Evolutionary conservation across 2,329 filamentous ascomycete species (phyloP).

Genomic region (Myriosclerotinia scirpicola): DNA sequence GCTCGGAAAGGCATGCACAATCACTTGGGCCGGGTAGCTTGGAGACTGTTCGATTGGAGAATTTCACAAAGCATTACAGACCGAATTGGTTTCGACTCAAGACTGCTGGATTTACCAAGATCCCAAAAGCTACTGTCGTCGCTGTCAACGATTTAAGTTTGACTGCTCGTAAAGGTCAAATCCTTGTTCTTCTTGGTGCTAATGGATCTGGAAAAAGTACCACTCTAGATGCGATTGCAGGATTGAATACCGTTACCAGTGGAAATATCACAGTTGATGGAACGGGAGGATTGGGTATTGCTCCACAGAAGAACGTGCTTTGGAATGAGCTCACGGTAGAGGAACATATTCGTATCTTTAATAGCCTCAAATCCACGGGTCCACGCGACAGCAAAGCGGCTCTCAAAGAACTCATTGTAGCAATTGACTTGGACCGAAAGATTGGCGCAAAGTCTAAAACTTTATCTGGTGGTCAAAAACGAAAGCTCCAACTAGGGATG

Average conservation of each 20-base stretch:
- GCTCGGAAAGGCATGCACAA: neutral
- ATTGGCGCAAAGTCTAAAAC: conserved; percentile 70
- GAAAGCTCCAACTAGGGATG: conserved; percentile 89
- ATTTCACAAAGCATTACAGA: conserved; percentile 76
- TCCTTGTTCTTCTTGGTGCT: conserved; percentile 81
- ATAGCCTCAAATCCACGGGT: conserved; percentile 69
- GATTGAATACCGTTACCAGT: conserved; percentile 72
- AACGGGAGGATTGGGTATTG: conserved; percentile 78
- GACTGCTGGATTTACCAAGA: conserved; percentile 38
- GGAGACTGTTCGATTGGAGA: conserved; percentile 65
- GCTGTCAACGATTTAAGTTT: conserved; percentile 76
- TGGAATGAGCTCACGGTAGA: conserved; percentile 87
- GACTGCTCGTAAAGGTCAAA: conserved; percentile 72
- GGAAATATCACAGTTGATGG: conserved; percentile 77
- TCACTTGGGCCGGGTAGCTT: conserved; percentile 27
- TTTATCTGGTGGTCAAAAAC: conserved; percentile 86
- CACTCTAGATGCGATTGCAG: conserved; percentile 83
- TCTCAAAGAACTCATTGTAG: conserved; percentile 62
- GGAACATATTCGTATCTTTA: conserved; percentile 84
- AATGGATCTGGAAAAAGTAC: conserved; percentile 92
- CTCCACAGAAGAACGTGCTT: conserved; percentile 90
- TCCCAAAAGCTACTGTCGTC: conserved; percentile 63
- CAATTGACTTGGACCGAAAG: conserved; percentile 76
- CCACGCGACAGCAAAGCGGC: conserved; percentile 56
- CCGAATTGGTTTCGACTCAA: conserved; percentile 61